Conservation (phyloP, 345 rosid genomes). For the Lenwebbia sp. region DNA sequence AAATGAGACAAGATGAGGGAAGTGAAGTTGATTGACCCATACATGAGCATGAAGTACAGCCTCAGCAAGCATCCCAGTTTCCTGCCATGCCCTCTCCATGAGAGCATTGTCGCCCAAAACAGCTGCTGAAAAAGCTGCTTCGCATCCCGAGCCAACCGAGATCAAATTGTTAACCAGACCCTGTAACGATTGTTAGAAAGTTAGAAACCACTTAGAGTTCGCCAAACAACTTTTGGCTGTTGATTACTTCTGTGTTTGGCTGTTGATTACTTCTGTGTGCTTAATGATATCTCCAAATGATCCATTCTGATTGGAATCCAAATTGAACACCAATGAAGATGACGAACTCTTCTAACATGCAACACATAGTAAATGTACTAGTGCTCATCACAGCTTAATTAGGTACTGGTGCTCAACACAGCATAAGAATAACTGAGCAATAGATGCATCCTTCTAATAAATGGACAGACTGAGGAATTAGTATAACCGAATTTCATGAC, state of each 20-base stretch:
- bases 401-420: background rate
- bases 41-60: constrained; percentile 99
- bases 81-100: constrained; percentile 99
- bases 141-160: constrained; percentile 85
- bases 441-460: background rate
- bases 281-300: background rate
- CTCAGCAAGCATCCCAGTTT: constrained; percentile 99
- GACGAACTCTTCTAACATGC: background rate
- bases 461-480: background rate
- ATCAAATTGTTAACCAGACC: constrained; percentile 77
- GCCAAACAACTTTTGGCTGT: background rate
- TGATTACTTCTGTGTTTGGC: background rate
- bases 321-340: background rate
- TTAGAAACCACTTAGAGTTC: background rate
- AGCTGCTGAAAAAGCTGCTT: constrained; percentile 95
- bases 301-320: background rate
- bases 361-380: background rate
- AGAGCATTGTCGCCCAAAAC: constrained; percentile 92
- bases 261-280: background rate
- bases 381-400: background rate
- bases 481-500: background rate
- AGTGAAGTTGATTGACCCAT: constrained; percentile 9
- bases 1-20: background rate
- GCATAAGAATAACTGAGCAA: background rate
- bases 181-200: constrained; percentile 22